phyloP scores from a whole-genome alignment of 306 rosid genomes.

The Urtica urens region DNA sequence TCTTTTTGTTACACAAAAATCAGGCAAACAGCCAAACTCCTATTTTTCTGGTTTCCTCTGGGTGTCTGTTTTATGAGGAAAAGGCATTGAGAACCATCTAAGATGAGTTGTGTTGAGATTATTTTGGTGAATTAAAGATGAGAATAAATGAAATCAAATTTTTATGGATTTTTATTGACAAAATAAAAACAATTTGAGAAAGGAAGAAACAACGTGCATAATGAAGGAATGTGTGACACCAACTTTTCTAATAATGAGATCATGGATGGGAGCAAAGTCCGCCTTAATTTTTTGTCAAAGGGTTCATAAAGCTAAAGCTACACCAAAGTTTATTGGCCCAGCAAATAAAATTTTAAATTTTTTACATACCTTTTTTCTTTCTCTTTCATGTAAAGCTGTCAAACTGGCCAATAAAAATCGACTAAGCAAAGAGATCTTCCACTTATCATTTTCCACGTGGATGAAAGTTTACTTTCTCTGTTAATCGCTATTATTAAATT shows the following conservation, averaged over 20 bases:
- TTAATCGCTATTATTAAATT: too few relatives aligned
- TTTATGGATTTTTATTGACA: conserved; percentile 5
- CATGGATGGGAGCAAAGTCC: conserved; percentile 85
- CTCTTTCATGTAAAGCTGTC: too few relatives aligned
- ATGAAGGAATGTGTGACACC: conserved; percentile 27
- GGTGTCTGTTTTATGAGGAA: conserved; percentile 24
- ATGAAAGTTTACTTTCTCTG: too few relatives aligned
- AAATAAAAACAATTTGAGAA: conserved; percentile 1
- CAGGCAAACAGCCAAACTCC: background rate
- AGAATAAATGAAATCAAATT: conserved; percentile 4
- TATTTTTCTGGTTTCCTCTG: conserved; percentile 12
- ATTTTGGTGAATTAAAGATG: conserved; percentile 6
- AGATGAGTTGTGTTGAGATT: conserved; percentile 3
- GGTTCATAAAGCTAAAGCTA: too few relatives aligned
- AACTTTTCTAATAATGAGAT: conserved; percentile 38
- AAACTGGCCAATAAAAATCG: too few relatives aligned
- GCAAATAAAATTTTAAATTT: too few relatives aligned
- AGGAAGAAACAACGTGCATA: conserved; percentile 30
- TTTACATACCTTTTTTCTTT: too few relatives aligned
- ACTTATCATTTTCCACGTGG: too few relatives aligned
- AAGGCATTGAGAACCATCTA: conserved; percentile 34
- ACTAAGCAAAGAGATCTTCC: too few relatives aligned
- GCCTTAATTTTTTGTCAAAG: conserved; percentile 35
- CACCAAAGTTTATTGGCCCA: too few relatives aligned
- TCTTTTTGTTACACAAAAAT: background rate